Conservation (phyloP, 2,329 filamentous ascomycete species). For the Venturiaceae sp. region DNA sequence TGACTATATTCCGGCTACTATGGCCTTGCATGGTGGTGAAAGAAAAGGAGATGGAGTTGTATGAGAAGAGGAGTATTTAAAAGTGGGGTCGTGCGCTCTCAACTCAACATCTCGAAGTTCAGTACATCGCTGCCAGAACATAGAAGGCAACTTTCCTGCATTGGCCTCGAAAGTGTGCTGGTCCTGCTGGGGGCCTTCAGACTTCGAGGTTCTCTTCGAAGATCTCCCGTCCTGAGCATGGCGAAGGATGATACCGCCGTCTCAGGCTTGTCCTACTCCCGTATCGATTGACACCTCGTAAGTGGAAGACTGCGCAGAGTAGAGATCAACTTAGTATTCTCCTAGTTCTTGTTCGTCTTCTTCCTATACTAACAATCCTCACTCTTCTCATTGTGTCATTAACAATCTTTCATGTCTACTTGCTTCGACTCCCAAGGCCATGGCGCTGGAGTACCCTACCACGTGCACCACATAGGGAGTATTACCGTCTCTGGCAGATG, state of each 20-base stretch:
- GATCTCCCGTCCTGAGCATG: background rate
- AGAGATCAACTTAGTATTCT: too few species aligned
- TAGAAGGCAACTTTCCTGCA: background rate
- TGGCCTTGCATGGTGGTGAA: background rate
- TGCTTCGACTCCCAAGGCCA: too few species aligned
- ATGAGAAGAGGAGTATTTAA: background rate
- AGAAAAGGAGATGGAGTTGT: background rate
- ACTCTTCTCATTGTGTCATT: too few species aligned
- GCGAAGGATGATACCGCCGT: background rate
- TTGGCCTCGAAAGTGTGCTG: background rate
- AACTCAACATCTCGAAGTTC: too few species aligned
- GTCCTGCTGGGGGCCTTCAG: background rate
- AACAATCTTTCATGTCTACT: too few species aligned
- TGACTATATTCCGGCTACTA: background rate
- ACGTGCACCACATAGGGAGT: too few species aligned
- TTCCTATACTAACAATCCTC: too few species aligned
- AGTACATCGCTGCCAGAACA: background rate
- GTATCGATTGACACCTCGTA: background rate
- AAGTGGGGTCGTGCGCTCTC: background rate
- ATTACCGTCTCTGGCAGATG: too few species aligned
- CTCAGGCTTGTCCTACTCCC: background rate
- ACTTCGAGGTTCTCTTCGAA: background rate
- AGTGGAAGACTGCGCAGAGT: too few species aligned
- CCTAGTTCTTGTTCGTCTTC: background rate
- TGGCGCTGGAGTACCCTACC: too few species aligned